A percentile compares a stretch with the other conserved stretches of the same genome.
phyloP scores from a whole-genome alignment of 345 rosid genomes.

The Pelargonium nanum region DNA sequence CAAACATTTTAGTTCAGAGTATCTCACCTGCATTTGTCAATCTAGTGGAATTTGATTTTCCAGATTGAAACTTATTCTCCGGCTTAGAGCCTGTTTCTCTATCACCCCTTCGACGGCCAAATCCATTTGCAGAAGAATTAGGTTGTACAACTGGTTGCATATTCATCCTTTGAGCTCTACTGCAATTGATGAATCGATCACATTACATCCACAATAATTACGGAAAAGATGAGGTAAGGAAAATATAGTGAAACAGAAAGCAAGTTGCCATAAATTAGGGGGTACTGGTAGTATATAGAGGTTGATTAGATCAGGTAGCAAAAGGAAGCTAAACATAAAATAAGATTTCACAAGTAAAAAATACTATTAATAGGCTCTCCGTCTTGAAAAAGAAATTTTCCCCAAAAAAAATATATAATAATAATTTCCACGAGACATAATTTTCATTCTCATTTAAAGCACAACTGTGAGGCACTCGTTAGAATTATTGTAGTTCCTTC shows the following conservation, averaged over 20 bases:
- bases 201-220: neutral
- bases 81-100: conserved; percentile 40
- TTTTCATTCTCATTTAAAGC: neutral
- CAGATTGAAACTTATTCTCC: conserved; percentile 46
- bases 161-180: conserved; percentile 22
- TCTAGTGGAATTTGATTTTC: conserved; percentile 39
- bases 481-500: neutral
- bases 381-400: neutral
- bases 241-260: neutral
- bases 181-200: neutral
- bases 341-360: neutral
- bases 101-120: conserved; percentile 47
- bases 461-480: neutral
- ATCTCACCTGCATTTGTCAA: conserved; percentile 34
- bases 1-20: conserved; percentile 12
- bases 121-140: conserved; percentile 53
- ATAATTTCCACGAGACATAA: neutral
- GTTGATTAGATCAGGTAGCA: neutral
- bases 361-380: neutral
- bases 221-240: neutral
- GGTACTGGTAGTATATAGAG: neutral
- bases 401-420: neutral
- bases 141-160: conserved; percentile 40
- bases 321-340: neutral
- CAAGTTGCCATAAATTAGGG: neutral